Evolutionary conservation across 2,329 filamentous ascomycete species (phyloP), one percentile per base, ranked within the genome.

Genomic region (Dactylellina sp.): DNA sequence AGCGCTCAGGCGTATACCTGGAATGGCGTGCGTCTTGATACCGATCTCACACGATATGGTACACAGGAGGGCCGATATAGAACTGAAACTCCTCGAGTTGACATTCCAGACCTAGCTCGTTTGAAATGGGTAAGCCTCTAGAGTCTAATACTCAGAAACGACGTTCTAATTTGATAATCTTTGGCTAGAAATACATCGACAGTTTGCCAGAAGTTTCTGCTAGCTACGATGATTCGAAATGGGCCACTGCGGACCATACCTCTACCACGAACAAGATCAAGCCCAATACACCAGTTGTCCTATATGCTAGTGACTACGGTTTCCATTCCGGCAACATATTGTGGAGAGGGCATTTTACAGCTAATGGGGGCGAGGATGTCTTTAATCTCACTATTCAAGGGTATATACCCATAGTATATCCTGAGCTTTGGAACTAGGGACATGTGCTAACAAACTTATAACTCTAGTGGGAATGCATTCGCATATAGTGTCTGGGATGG

Each of bases 241-340:
- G 91, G 91, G 84, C 84, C 0, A 76, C 79, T 0, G 91, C 90
- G 0, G 81, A 89, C 71, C 82, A 87, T 4, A 83, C 81, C 0
- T 84, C 83, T 1, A 88, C 87, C 0, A 86, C 86, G 78, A 92
- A 92, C 79, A 86, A 85, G 0, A 82, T 83, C 16, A 78, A 81
- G 20, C 81, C 84, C 1, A 84, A 83, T 0, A 93, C 91, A 0
- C 88, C 89, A 0, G 88, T 86, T 0, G 88, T 87, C 0, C 84
- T 93, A 0, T 91, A 89, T 77, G 84, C 84, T 0, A 86, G 86
- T 14, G 91, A 93, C 80, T 93, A 93, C 78, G 90, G 90, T 22
- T 93, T 88, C 80, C 84, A 91, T 79, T 85, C 87, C 0, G 90
- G 91, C 1, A 86, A 86, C 0, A 83, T 93, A 0, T 77, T 93